Evolutionary conservation across 345 rosid species (phyloP), one percentile per base, ranked within the genome.

Genomic region (Pistacia vera): DNA sequence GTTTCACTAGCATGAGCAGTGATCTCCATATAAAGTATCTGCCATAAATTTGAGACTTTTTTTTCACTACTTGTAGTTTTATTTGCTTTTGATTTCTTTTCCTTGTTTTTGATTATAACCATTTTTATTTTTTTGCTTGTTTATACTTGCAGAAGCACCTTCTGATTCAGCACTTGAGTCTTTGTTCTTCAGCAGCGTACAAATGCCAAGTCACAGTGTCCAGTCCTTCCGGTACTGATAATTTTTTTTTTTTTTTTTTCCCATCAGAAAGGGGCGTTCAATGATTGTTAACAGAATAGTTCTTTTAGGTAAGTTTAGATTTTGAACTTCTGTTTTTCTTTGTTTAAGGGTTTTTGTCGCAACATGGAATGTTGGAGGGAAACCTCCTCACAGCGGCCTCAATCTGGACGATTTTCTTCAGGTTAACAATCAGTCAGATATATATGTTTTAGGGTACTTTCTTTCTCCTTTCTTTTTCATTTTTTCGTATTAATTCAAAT

Each of bases 331-430:
- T 8, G 35, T 63, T 66, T 64, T 54, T 61, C 44, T 55, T 51
- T 36, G 52, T 68, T 69, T 62, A 54, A 93, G 99, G 76, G 90
- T 90, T 79, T 96, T 90, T 67, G 97, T 96, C n/a, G 93, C 95
- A 1, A 96, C 99, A 77, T 96, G 99, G 99, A 96, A 96, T 79
- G 97, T 88, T 1, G 99, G 97, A 72, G 99, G 99, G 41, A 93
- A 90, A 81, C 85, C 97, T 78, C 99, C 99, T 12, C 83, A 82
- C 49, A 78, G 79, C 71, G 77, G 80, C 74, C 84, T 92, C 75
- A 85, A 88, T 84, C 87, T 96, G 48, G 97, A 93, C 62, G 83
- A 82, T 72, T 77, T 96, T 80, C 97, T 96, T 83, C 91, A 77
- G 58, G 87, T 87, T 17, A 78, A 83, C 48, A 71, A 85, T 77